Percentiles rank a stretch among this genome's conserved stretches.
These are phyloP conservation scores for Torulaspora delbrueckii DNA, from an alignment of 805 yeast genomes.

Conservation along the genomic window DNA sequence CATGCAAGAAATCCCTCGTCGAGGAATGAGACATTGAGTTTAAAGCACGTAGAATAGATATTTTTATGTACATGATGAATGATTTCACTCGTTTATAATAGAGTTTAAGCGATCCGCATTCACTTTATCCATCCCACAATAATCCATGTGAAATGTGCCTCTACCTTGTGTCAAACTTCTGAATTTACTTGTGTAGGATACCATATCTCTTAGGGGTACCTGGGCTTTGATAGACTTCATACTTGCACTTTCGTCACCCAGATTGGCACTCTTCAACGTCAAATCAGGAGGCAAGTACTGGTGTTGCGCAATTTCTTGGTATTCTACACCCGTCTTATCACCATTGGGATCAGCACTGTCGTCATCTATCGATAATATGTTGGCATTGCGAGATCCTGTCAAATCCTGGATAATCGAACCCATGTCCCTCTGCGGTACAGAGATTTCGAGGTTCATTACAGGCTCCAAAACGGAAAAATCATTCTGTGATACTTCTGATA, in stretches of 20 bases:
- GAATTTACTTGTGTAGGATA: conserved; percentile 74
- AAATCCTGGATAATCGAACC: conserved; percentile 85
- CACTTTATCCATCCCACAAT: conserved; percentile 66
- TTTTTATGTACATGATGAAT: conserved; percentile 2
- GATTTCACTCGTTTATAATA: conserved; percentile 21
- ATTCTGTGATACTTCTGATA: conserved; percentile 24
- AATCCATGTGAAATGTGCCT: conserved; percentile 76
- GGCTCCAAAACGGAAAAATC: conserved; percentile 73
- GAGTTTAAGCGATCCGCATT: conserved; percentile 45
- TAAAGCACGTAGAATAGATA: no score
- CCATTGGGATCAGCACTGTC: conserved; percentile 33
- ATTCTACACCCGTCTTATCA: conserved; percentile 42
- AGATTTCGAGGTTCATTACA: conserved; percentile 69
- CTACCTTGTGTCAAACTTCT: conserved; percentile 87
- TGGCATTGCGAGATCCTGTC: conserved; percentile 71
- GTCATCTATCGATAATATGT: conserved; percentile 67
- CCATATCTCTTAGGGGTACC: conserved; percentile 85
- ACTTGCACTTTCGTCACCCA: conserved; percentile 12
- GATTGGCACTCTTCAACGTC: conserved; percentile 36
- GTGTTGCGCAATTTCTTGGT: conserved; percentile 50
- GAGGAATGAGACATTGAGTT: no score
- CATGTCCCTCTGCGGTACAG: conserved; percentile 62
- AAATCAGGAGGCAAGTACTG: conserved; percentile 75
- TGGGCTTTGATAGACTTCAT: conserved; percentile 62
- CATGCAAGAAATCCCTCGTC: no score